These are phyloP conservation scores for Talaromyces marneffei DNA, from an alignment of 2,329 filamentous ascomycete species.

Conservation along the genomic window DNA sequence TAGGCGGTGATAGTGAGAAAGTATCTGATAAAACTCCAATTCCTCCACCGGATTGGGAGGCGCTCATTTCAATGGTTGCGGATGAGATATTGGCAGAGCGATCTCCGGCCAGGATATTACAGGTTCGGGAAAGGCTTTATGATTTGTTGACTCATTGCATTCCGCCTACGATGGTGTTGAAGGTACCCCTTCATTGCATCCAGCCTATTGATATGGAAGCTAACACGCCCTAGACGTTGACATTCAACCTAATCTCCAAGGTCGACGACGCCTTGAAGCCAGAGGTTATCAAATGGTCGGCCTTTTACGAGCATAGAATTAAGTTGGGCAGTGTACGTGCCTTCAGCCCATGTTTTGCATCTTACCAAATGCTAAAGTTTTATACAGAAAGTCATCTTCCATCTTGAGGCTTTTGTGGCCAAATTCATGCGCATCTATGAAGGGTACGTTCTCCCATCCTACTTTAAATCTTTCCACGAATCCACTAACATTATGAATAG, in stretches of 20 bases:
- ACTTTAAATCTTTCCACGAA: constrained; percentile 11
- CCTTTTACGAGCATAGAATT: constrained; percentile 95
- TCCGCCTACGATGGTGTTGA: constrained; percentile 86
- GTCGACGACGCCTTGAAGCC: constrained; percentile 86
- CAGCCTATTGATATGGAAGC: background rate
- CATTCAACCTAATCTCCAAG: constrained; percentile 82
- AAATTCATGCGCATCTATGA: constrained; percentile 97
- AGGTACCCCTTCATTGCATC: constrained; percentile 43
- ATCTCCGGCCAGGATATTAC: constrained; percentile 79
- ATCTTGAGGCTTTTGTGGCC: constrained; percentile 94
- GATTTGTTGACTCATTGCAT: constrained; percentile 97
- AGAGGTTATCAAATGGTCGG: constrained; percentile 91
- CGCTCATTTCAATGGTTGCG: constrained; percentile 81
- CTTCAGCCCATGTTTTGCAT: background rate
- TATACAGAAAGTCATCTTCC: constrained; percentile 82
- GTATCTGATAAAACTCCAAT: constrained; percentile 82
- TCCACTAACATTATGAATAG: constrained; percentile 27
- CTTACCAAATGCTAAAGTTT: background rate
- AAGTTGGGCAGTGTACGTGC: constrained; percentile 64
- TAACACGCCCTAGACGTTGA: constrained; percentile 59
- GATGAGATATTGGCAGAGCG: constrained; percentile 89
- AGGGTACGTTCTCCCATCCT: constrained; percentile 53
- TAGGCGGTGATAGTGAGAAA: constrained; percentile 61
- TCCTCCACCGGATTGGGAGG: constrained; percentile 95
- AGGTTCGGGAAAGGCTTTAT: constrained; percentile 90